Conservation (phyloP, 345 rosid species). For the Citrus sinensis region DVS_A1.0 CM039168.1:21671001-21671500, state of each 20-base stretch:
- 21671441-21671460: slow-evolving; percentile 5
- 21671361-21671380: slow-evolving; percentile 94
- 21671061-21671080: slow-evolving; percentile 2
- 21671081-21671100: neutral
- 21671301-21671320: slow-evolving; percentile 83
- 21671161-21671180: slow-evolving; percentile 54
- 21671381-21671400: slow-evolving; percentile 82
- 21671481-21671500: neutral
- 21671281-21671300: neutral
- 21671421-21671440: slow-evolving; percentile 19
- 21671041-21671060: slow-evolving; percentile 47
- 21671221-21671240: slow-evolving; percentile 19
- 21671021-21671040: slow-evolving; percentile 67
- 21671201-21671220: slow-evolving; percentile 75
- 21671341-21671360: slow-evolving; percentile 89
- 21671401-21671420: slow-evolving; percentile 85
- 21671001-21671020: slow-evolving; percentile 61
- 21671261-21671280: neutral
- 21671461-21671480: neutral
- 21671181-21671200: slow-evolving; percentile 56
- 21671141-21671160: neutral
- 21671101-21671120: neutral
- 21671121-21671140: neutral
- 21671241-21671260: neutral
- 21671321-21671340: slow-evolving; percentile 89